Conservation (phyloP, 1,284 basidiomycete species). For the Trametes sp. region DNA sequence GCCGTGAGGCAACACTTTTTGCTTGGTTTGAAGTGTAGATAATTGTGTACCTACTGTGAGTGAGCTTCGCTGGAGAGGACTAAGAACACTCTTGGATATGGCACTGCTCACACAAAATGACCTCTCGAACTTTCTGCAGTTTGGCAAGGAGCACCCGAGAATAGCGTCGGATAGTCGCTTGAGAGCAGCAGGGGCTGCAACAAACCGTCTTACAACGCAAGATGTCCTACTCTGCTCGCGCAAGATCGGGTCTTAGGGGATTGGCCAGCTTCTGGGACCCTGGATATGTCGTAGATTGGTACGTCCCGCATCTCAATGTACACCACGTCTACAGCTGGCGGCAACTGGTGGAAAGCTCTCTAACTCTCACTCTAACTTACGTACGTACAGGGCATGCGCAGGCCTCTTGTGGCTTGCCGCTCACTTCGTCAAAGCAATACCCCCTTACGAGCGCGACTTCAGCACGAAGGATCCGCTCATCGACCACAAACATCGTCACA, state of each 20-base stretch:
- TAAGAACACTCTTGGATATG: no score
- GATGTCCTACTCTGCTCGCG: not conserved
- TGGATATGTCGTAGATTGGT: not conserved
- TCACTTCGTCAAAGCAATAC: conserved; percentile 46
- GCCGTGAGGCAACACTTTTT: no score
- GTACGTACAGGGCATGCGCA: conserved; percentile 51
- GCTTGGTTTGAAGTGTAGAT: not conserved
- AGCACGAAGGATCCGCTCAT: conserved; percentile 59
- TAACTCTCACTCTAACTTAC: not conserved
- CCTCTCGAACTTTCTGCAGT: no score
- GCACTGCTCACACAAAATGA: no score
- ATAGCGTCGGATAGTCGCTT: no score
- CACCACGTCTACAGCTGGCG: no score
- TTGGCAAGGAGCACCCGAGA: no score
- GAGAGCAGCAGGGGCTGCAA: no score
- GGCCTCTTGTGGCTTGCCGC: conserved; percentile 53
- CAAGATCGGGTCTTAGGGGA: not conserved
- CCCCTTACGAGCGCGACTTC: conserved; percentile 64
- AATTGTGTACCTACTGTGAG: no score
- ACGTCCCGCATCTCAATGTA: not conserved
- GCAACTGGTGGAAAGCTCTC: no score
- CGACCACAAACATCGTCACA: conserved; percentile 54
- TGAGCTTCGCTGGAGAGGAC: no score
- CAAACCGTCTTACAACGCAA: no score
- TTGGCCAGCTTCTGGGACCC: not conserved